Evolutionary conservation across 2,329 filamentous ascomycete genomes (phyloP), one percentile per base, ranked within the genome.

Genomic region (Lanzia echinophila): DNA sequence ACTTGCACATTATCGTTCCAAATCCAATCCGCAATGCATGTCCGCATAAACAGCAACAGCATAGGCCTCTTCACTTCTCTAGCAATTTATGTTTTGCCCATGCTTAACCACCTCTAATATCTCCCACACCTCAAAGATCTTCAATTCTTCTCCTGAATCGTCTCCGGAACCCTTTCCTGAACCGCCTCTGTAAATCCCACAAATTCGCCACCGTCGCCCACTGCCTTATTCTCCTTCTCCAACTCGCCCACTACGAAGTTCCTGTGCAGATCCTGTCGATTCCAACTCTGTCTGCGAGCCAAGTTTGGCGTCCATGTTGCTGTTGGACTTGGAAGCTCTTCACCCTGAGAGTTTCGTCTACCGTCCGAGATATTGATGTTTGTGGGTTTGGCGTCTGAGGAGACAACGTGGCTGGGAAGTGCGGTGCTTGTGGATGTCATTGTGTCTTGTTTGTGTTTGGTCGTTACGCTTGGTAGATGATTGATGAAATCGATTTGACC

Each of bases 181-280:
- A 60, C 57, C 42, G 48, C 56, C 46, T 50, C 53, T 33, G 45
- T 31, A 19, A 48, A 46, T 41, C 28, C 47, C 12, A 19, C 47
- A 31, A 31, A 31, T 13, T 28, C 43, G 5, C 43, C 22, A 17
- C 12, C n/a, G 13, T 15, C 43, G 10, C 43, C 22, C 20, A 4
- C 7, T n/a, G 6, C 38, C 46, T 42, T 38, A 42, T 55, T 48
- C 7, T 47, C 44, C 32, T 54, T 55, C n/a, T 47, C 36, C 46
- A 64, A 47, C 47, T 57, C 54, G 6, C 17, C 46, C 36, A 42
- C 17, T 42, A 59, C 53, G 8, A 28, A 28, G 10, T 50, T 47
- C 38, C 65, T 58, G 61, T 68, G 67, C 13, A 60, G 32, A 50
- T 66, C 65, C 57, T 68, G 61, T 19, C 54, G 52, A 38, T 62